These are phyloP conservation scores for Ehretia macrophylla DNA, from an alignment of 257 asterid species.

Conservation along the genomic window DNA sequence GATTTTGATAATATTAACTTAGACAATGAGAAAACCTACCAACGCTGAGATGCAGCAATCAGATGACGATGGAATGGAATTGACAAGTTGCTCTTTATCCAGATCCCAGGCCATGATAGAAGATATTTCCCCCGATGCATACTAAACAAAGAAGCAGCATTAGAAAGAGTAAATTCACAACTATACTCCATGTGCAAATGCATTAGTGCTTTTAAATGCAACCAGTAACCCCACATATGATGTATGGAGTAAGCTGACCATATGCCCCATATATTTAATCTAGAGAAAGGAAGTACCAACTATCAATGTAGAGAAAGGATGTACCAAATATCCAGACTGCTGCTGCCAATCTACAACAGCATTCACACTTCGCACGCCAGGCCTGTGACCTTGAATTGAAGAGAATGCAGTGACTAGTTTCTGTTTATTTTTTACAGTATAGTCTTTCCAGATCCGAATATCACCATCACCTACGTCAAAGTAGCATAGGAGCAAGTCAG, in stretches of 20 bases:
- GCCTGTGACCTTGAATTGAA: slow-evolving; percentile 83
- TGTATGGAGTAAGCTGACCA: too few relatives aligned
- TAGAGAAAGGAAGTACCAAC: not conserved
- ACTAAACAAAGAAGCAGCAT: slow-evolving; percentile 38
- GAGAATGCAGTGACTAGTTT: slow-evolving; percentile 86
- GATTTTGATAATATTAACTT: not conserved
- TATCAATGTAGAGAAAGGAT: not conserved
- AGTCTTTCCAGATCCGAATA: slow-evolving; percentile 94
- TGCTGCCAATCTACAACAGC: slow-evolving; percentile 99
- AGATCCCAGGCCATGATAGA: slow-evolving; percentile 96
- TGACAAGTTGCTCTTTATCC: slow-evolving; percentile 91
- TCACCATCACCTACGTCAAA: slow-evolving; percentile 71
- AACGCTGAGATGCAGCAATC: slow-evolving; percentile 85
- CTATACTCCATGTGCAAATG: not conserved
- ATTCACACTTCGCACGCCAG: slow-evolving; percentile 77
- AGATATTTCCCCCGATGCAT: slow-evolving; percentile 80
- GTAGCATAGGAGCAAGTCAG: slow-evolving; percentile 3
- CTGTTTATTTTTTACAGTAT: slow-evolving; percentile 62
- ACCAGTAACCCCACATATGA: too few relatives aligned
- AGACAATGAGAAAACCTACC: slow-evolving; percentile 48
- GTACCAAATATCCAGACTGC: slow-evolving; percentile 79
- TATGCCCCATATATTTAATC: too few relatives aligned
- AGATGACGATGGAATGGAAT: slow-evolving; percentile 63
- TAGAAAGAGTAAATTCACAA: not conserved
- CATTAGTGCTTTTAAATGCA: too few relatives aligned